Percentiles rank a stretch among this genome's conserved stretches.
phyloP scores from a whole-genome alignment of 2,329 filamentous ascomycete species.

The Tolypocladium nubicola region DNA sequence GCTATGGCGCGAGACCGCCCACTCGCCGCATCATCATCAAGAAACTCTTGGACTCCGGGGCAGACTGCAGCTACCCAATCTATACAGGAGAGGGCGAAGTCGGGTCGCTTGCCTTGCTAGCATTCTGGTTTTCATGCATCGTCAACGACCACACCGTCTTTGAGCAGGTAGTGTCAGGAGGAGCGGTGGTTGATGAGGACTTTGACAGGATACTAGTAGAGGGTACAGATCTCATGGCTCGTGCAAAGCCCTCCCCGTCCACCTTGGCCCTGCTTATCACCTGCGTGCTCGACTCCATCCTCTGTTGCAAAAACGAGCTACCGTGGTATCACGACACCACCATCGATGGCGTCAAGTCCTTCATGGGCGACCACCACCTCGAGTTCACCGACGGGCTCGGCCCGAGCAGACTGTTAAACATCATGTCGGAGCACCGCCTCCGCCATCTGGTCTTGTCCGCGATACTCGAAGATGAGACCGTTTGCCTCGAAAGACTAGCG shows the following conservation, averaged over 20 bases:
- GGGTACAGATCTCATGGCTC: conserved; percentile 2
- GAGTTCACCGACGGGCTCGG: conserved; percentile 5
- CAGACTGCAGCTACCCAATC: conserved; percentile 9
- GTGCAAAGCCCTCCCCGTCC: conserved; percentile 4
- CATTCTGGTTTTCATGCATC: conserved; percentile 15
- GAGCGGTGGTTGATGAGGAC: conserved; percentile 7
- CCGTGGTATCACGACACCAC: background rate
- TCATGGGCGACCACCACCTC: conserved; percentile 2
- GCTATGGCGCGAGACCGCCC: conserved; percentile 1
- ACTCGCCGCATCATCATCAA: conserved; percentile 10
- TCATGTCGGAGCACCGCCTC: conserved; percentile 10
- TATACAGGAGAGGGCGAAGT: conserved; percentile 8
- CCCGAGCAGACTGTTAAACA: conserved; percentile 1
- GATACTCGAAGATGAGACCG: conserved; percentile 13
- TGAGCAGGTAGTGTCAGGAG: conserved; percentile 7
- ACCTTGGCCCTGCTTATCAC: background rate
- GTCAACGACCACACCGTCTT: conserved; percentile 14
- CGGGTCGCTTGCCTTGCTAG: conserved; percentile 11
- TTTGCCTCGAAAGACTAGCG: conserved; percentile 15
- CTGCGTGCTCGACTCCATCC: background rate
- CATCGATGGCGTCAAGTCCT: conserved; percentile 6
- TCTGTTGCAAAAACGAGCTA: background rate
- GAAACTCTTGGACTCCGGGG: conserved; percentile 11
- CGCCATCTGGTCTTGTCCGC: conserved; percentile 11
- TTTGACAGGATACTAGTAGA: conserved; percentile 9